A percentile compares a stretch with the other conserved stretches of the same genome.
Evolutionary conservation across 306 rosid genomes (phyloP).

Genomic region (Dryas alaskensis): DNA sequence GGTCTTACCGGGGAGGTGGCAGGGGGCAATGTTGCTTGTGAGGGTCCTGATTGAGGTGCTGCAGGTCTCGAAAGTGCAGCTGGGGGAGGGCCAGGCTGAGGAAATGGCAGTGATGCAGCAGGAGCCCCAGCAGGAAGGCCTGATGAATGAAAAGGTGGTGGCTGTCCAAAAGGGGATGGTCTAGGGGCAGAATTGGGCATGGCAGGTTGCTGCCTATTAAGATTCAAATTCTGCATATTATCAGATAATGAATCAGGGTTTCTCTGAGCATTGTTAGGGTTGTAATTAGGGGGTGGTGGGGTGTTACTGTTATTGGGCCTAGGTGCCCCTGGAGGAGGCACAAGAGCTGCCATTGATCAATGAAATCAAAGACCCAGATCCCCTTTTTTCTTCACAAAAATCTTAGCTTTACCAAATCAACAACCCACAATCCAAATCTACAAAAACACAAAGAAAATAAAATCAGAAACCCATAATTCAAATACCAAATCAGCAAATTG

Average conservation of each 20-base stretch:
- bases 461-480: slow-evolving; percentile 10
- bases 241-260: slow-evolving; percentile 51
- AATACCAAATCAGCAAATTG: background rate
- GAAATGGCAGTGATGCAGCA: slow-evolving; percentile 43
- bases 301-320: slow-evolving; percentile 52
- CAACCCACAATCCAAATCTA: slow-evolving; percentile 36
- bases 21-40: slow-evolving; percentile 42
- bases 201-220: slow-evolving; percentile 46
- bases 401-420: slow-evolving; percentile 16
- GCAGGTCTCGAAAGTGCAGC: slow-evolving; percentile 48
- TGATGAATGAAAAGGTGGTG: slow-evolving; percentile 53
- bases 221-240: slow-evolving; percentile 69
- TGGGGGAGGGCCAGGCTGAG: slow-evolving; percentile 79
- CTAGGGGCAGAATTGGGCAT: slow-evolving; percentile 63
- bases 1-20: slow-evolving; percentile 32
- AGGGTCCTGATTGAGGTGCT: slow-evolving; percentile 51
- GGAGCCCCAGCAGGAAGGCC: slow-evolving; percentile 47
- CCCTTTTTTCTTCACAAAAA: slow-evolving; percentile 14
- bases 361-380: slow-evolving; percentile 37
- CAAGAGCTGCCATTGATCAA: slow-evolving; percentile 74
- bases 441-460: background rate
- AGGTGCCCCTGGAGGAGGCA: slow-evolving; percentile 98
- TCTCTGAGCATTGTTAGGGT: slow-evolving; percentile 48
- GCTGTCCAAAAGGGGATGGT: slow-evolving; percentile 70
- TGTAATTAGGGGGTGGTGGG: slow-evolving; percentile 59